Base-by-base conservation (phyloP, 768 basidiomycete genomes). In the Russula griseocarnosa region DNA sequence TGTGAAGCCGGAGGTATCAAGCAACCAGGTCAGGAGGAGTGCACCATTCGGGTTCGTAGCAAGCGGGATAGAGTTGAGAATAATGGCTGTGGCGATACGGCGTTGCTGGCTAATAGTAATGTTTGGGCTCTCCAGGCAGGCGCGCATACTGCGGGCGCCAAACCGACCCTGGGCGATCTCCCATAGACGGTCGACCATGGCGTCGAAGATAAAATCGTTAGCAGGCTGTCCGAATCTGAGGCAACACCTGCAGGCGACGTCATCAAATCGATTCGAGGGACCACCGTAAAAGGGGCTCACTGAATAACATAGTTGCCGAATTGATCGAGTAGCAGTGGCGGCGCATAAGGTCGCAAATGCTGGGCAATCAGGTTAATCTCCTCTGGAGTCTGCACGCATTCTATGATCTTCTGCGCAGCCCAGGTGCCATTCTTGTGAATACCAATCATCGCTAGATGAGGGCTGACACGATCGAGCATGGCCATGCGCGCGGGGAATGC, bases 381-480 rank as follows among this genome's bases (percentile, higher is more conserved):
- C 60, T 97, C 94, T 20, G 90, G 86, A 36, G 82, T 87, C 61
- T 87, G 84, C 50, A 94, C 91, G 66, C 94, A 96, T 76, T 98
- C 94, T 63, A 98, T 98, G 72, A 97, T 94, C 82, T 98, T 98
- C 76, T 99, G 97, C 3, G 95, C 95, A 3, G 96, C 96, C 97
- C 97, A 98, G 0, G 97, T 99, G 32, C 97, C 97, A 69, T 99
- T 98, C 80, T 98, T 98, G 81, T 99, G 97, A 61, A 96, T 94
- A 30, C 97, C 97, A 67, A 98, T 97, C 85, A 92, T 92, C 26
- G 96, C 96, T 46, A 99, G 79, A 73, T 96, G 90, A 54, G 97
- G 97, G 4, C 86, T 83, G 66, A 98, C 88, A 55, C 95, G 87
- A 70, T 98, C 95, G 60, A 99, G 79, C 91, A 99, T 95, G 18